Conservation (phyloP, 1,284 basidiomycete species). For the Trichosporon faecale region DNA sequence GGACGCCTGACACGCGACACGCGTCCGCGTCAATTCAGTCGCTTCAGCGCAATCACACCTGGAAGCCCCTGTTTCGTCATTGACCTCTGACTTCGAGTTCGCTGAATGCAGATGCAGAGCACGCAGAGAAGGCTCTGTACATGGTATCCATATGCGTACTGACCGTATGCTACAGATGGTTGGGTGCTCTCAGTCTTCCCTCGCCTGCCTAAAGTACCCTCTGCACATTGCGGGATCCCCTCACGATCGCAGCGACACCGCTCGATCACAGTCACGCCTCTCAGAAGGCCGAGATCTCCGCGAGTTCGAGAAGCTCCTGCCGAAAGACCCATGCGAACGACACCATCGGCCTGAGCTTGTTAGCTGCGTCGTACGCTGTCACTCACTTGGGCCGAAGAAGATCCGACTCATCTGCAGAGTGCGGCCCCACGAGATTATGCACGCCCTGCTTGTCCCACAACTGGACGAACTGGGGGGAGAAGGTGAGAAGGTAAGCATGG, state of each 20-base stretch:
- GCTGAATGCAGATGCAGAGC: too few species aligned
- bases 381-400: conserved; percentile 30
- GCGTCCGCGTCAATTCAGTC: background rate
- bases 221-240: too few species aligned
- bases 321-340: conserved; percentile 49
- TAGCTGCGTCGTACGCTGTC: background rate
- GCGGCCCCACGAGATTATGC: conserved; percentile 8
- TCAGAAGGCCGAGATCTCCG: background rate
- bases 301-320: conserved; percentile 39
- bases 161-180: background rate
- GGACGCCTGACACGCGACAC: background rate
- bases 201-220: too few species aligned
- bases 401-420: conserved; percentile 22
- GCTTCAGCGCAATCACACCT: background rate
- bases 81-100: background rate
- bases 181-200: background rate
- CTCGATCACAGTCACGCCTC: too few species aligned
- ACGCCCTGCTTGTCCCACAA: conserved; percentile 31
- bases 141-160: background rate
- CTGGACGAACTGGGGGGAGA: conserved; percentile 34
- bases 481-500: conserved; percentile 44
- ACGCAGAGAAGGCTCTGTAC: background rate
- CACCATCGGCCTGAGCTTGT: conserved; percentile 36
- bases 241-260: too few species aligned
- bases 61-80: background rate